These are phyloP conservation scores for Nicotiana rustica DNA, from an alignment of 305 asterid species.

Conservation along the genomic window DNA sequence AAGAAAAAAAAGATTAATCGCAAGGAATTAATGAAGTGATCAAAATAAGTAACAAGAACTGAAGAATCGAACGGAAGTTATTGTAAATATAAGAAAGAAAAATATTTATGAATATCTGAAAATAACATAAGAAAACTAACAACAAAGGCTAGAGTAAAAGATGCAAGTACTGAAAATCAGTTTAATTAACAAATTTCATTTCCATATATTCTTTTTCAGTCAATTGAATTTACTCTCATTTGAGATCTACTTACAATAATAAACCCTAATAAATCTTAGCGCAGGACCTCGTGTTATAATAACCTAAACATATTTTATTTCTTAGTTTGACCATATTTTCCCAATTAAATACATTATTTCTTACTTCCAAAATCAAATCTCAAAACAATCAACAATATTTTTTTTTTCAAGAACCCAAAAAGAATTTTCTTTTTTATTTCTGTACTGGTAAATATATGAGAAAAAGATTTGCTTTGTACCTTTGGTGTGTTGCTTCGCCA, in stretches of 20 bases:
- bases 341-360: neutral
- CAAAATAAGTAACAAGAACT: too few species aligned
- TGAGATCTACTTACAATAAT: slow-evolving; percentile 19
- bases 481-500: neutral
- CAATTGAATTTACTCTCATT: neutral
- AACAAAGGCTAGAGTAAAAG: neutral
- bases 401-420: neutral
- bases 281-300: neutral
- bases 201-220: neutral
- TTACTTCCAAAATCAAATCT: neutral
- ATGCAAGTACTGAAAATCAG: neutral
- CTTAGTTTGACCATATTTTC: neutral
- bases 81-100: neutral
- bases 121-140: neutral
- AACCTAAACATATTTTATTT: neutral
- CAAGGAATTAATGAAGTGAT: too few species aligned
- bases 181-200: neutral
- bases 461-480: neutral
- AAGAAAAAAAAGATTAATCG: too few species aligned
- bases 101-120: neutral
- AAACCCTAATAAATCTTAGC: neutral
- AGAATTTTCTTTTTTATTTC: neutral
- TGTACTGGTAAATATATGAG: neutral
- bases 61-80: neutral
- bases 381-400: neutral